These are phyloP conservation scores for Alectoria sarmentosa DNA, from an alignment of 495 filamentous ascomycete genomes.

Conservation along the genomic window DNA sequence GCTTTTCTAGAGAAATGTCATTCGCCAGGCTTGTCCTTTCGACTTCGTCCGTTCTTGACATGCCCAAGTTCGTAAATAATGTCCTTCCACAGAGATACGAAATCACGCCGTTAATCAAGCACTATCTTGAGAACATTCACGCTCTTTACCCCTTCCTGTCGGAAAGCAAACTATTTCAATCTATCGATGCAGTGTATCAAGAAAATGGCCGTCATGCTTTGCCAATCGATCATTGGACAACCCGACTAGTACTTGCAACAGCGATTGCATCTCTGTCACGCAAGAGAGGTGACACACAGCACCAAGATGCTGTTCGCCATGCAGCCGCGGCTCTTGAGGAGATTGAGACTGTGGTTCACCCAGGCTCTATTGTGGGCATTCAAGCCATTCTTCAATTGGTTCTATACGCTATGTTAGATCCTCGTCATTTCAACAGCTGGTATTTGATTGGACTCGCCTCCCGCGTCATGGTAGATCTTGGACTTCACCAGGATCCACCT, in stretches of 20 bases:
- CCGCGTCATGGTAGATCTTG: constrained; percentile 76
- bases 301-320: constrained; percentile 56
- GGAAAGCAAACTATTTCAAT: constrained; percentile 64
- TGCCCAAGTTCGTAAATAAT: constrained; percentile 50
- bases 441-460: constrained; percentile 81
- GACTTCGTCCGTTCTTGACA: constrained; percentile 56
- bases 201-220: constrained; percentile 52
- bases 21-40: constrained; percentile 78
- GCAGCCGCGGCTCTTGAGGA: constrained; percentile 63
- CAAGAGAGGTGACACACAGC: constrained; percentile 54
- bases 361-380: constrained; percentile 73
- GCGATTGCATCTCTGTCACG: constrained; percentile 65
- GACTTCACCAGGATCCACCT: constrained; percentile 83
- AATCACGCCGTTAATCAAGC: constrained; percentile 60
- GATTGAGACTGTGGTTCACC: constrained; percentile 72
- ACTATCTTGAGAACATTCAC: constrained; percentile 77
- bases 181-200: constrained; percentile 73
- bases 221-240: constrained; percentile 72
- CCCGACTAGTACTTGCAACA: constrained; percentile 85
- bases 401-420: constrained; percentile 81
- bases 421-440: constrained; percentile 84
- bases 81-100: constrained; percentile 58
- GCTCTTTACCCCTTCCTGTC: constrained; percentile 72
- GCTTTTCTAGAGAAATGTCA: constrained; percentile 74
- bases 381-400: constrained; percentile 80